Percentiles rank a stretch among this genome's conserved stretches.
phyloP scores from a whole-genome alignment of 2,329 filamentous ascomycete species.

The Thelonectria olida region DNA sequence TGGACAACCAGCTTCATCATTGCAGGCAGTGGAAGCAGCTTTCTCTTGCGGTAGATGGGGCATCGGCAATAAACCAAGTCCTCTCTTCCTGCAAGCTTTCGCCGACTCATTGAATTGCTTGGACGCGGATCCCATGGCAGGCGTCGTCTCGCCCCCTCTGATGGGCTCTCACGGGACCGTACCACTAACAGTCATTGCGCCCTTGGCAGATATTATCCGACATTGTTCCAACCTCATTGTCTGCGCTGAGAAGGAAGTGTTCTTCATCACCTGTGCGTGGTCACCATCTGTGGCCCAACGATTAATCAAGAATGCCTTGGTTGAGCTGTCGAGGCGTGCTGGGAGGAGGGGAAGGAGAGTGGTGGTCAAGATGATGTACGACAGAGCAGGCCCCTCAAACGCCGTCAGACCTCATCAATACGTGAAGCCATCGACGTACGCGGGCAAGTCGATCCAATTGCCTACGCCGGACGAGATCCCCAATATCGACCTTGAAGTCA shows the following conservation, averaged over 20 bases:
- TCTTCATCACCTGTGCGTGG: constrained; percentile 82
- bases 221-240: constrained; percentile 83
- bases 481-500: constrained; percentile 75
- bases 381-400: constrained; percentile 73
- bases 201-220: constrained; percentile 69
- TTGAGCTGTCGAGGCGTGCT: constrained; percentile 73
- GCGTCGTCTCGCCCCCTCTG: constrained; percentile 61
- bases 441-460: constrained; percentile 65
- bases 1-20: constrained; percentile 33
- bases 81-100: constrained; percentile 75
- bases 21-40: constrained; percentile 60
- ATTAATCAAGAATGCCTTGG: constrained; percentile 73
- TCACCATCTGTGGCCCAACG: constrained; percentile 72
- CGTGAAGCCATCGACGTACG: constrained; percentile 67
- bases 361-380: constrained; percentile 79
- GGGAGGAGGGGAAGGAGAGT: constrained; percentile 65
- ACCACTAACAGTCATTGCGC: constrained; percentile 72
- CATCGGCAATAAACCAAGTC: constrained; percentile 63
- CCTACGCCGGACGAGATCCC: constrained; percentile 73
- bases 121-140: constrained; percentile 59
- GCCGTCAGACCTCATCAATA: constrained; percentile 71
- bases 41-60: constrained; percentile 75
- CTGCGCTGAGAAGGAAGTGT: constrained; percentile 75
- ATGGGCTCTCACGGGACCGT: constrained; percentile 67
- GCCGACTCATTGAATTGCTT: constrained; percentile 69